Evolutionary conservation across 2,329 filamentous ascomycete species (phyloP).

Genomic region (Blastomyces parvus): DNA sequence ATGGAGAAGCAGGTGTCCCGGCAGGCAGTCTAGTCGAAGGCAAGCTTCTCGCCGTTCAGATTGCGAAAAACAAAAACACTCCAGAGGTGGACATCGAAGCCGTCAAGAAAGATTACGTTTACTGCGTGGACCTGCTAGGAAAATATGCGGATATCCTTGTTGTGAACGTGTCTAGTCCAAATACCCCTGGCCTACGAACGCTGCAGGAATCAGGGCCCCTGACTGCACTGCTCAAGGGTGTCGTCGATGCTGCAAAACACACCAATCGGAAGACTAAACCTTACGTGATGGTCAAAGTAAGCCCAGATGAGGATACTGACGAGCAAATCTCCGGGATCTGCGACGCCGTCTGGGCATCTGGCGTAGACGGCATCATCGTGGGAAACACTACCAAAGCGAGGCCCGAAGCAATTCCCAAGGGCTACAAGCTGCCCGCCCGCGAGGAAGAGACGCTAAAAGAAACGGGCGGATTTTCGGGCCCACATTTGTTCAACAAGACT

Average conservation of each 20-base stretch:
- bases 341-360: constrained; percentile 69
- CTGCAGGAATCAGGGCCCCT: constrained; percentile 78
- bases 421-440: constrained; percentile 52
- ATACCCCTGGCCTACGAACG: constrained; percentile 82
- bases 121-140: constrained; percentile 72
- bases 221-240: constrained; percentile 67
- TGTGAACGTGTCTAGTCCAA: constrained; percentile 94
- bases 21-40: constrained; percentile 71
- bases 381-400: constrained; percentile 92
- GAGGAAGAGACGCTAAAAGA: constrained; percentile 64
- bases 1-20: constrained; percentile 66
- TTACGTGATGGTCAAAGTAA: constrained; percentile 94
- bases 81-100: constrained; percentile 75
- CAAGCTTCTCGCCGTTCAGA: constrained; percentile 75
- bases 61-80: constrained; percentile 94
- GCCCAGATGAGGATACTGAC: constrained; percentile 83
- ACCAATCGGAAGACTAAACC: constrained; percentile 63
- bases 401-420: constrained; percentile 57
- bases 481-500: constrained; percentile 75
- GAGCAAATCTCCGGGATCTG: constrained; percentile 81
- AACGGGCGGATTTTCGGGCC: constrained; percentile 82
- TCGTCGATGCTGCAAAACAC: constrained; percentile 66
- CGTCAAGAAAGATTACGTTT: constrained; percentile 71
- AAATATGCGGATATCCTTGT: constrained; percentile 92
- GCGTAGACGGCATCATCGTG: constrained; percentile 91